These are phyloP conservation scores for Ampelomyces quisqualis DNA, from an alignment of 2,329 filamentous ascomycete genomes.

Conservation along the genomic window DNA sequence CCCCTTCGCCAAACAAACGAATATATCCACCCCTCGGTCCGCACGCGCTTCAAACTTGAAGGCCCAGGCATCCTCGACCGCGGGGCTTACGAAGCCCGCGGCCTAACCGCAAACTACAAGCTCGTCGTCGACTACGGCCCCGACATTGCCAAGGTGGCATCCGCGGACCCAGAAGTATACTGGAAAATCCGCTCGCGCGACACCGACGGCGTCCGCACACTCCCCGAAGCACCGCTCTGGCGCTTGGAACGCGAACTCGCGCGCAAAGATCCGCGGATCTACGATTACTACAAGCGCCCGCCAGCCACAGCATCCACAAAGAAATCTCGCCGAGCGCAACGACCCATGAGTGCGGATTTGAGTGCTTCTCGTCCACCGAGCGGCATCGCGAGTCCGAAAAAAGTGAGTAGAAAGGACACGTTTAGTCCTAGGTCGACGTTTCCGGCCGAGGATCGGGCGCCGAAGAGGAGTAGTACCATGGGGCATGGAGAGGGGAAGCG, in stretches of 20 bases:
- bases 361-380: constrained; percentile 7
- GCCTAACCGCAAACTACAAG: constrained; percentile 51
- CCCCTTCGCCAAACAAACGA: constrained; percentile 53
- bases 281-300: constrained; percentile 44
- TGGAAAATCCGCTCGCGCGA: constrained; percentile 46
- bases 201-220: constrained; percentile 40
- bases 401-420: constrained; percentile 19
- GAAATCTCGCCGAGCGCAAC: constrained; percentile 15
- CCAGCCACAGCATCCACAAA: constrained; percentile 27
- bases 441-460: constrained; percentile 15
- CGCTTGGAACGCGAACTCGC: constrained; percentile 47
- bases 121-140: constrained; percentile 48
- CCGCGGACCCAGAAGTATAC: constrained; percentile 45
- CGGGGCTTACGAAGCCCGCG: constrained; percentile 48
- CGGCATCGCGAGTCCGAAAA: constrained; percentile 6
- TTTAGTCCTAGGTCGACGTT: constrained; percentile 27
- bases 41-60: constrained; percentile 47
- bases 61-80: constrained; percentile 52
- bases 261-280: constrained; percentile 46
- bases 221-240: constrained; percentile 51
- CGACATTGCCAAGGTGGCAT: constrained; percentile 14
- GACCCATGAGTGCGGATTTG: constrained; percentile 21
- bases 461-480: constrained; percentile 12
- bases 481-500: constrained; percentile 14
- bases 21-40: constrained; percentile 54